Percentiles rank a stretch among this genome's conserved stretches.
These are phyloP conservation scores for Colletotrichum lini DNA, from an alignment of 2,329 filamentous ascomycete genomes.

Conservation along the genomic window DNA sequence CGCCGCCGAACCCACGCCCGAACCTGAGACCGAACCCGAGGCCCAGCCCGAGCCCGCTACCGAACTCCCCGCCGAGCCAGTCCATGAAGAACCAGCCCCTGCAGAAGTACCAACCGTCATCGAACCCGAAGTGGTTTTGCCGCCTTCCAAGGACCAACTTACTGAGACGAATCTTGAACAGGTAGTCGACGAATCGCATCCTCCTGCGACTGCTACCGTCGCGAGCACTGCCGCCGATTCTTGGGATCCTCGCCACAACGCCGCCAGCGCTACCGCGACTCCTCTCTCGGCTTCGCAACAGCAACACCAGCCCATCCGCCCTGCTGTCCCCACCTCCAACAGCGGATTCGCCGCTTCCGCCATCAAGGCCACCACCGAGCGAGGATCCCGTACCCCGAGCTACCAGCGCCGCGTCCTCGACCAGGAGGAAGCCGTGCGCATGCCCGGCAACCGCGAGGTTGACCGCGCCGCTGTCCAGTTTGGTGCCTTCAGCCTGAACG, in stretches of 20 bases:
- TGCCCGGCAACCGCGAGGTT: slow-evolving; percentile 96
- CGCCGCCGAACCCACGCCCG: slow-evolving; percentile 44
- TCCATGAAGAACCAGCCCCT: slow-evolving; percentile 46
- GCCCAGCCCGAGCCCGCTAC: slow-evolving; percentile 53
- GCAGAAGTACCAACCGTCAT: slow-evolving; percentile 53
- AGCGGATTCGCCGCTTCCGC: slow-evolving; percentile 87
- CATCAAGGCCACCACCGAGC: slow-evolving; percentile 79
- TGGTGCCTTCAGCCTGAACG: slow-evolving; percentile 91
- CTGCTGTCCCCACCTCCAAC: slow-evolving; percentile 30
- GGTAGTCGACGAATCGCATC: slow-evolving; percentile 84
- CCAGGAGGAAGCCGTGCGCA: slow-evolving; percentile 97
- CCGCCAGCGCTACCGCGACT: slow-evolving; percentile 74
- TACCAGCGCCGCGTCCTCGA: slow-evolving; percentile 91
- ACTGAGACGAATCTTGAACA: slow-evolving; percentile 95
- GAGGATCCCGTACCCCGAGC: slow-evolving; percentile 78
- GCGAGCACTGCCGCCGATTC: slow-evolving; percentile 92
- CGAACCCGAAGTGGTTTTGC: slow-evolving; percentile 69
- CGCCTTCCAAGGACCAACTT: slow-evolving; percentile 84
- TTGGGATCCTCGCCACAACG: slow-evolving; percentile 77
- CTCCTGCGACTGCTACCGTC: slow-evolving; percentile 83
- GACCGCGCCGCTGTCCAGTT: slow-evolving; percentile 96
- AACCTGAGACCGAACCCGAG: slow-evolving; percentile 56
- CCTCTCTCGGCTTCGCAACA: slow-evolving; percentile 76
- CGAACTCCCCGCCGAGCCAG: slow-evolving; percentile 48
- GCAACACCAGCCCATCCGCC: slow-evolving; percentile 72